These are phyloP conservation scores for Corylus americana DNA, from an alignment of 306 rosid genomes.

Conservation along the genomic window DNA sequence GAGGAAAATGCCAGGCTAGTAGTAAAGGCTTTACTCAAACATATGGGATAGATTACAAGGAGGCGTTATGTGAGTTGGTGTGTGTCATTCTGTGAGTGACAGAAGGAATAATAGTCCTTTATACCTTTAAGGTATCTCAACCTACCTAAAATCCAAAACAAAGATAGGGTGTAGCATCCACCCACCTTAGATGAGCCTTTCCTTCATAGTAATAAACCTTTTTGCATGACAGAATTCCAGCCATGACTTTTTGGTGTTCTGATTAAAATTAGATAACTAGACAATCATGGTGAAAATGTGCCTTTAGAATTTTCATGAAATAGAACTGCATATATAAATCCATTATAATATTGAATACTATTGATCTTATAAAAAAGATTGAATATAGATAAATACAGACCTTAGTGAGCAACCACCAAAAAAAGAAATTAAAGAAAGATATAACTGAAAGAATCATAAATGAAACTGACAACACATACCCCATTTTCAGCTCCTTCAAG, in stretches of 20 bases:
- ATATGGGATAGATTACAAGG: background rate
- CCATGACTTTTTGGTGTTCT: background rate
- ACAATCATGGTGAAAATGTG: background rate
- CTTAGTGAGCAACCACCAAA: slow-evolving; percentile 3
- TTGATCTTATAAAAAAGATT: no score
- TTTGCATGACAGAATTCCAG: background rate
- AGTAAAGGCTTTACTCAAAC: no score
- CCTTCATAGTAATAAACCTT: slow-evolving; percentile 16
- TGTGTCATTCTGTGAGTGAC: background rate
- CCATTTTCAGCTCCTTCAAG: slow-evolving; percentile 99
- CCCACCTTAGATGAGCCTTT: background rate
- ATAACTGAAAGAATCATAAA: slow-evolving; percentile 19
- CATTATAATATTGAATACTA: background rate
- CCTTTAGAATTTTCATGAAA: background rate
- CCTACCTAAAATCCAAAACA: slow-evolving; percentile 1
- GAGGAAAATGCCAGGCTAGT: no score
- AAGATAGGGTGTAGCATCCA: background rate
- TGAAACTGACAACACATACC: slow-evolving; percentile 46
- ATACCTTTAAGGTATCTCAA: slow-evolving; percentile 8
- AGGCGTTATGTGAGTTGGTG: background rate
- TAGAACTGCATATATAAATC: slow-evolving; percentile 7
- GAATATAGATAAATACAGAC: background rate
- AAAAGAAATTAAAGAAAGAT: slow-evolving; percentile 16
- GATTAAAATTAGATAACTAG: background rate
- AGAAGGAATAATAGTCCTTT: slow-evolving; percentile 6